phyloP scores from a whole-genome alignment of 192 early-diverging fungal species.

The Rhizophlyctis rosea region DNA sequence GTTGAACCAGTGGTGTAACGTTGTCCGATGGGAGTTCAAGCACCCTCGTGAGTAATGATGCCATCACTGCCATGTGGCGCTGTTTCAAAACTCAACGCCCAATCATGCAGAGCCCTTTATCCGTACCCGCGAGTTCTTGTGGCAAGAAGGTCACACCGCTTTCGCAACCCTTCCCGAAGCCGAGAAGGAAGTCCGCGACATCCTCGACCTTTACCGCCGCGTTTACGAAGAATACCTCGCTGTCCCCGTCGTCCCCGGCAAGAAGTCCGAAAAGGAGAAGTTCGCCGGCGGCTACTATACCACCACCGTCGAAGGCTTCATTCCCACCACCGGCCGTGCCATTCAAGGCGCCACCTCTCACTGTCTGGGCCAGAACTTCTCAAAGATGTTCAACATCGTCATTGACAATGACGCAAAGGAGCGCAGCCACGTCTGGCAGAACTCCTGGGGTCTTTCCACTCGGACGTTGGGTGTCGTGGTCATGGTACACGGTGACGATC shows the following conservation, averaged over 20 bases:
- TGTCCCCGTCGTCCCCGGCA: slow-evolving; percentile 92
- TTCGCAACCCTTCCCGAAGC: slow-evolving; percentile 88
- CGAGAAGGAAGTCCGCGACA: slow-evolving; percentile 79
- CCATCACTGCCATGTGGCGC: slow-evolving; percentile 9
- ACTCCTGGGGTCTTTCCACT: slow-evolving; percentile 98
- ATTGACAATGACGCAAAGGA: slow-evolving; percentile 81
- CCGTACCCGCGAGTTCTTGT: slow-evolving; percentile 98
- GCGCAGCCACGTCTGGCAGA: slow-evolving; percentile 91
- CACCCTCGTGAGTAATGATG: too few species aligned
- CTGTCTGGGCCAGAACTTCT: slow-evolving; percentile 99
- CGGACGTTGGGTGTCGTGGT: slow-evolving; percentile 98
- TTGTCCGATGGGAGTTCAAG: slow-evolving; percentile 99
- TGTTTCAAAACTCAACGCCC: not conserved
- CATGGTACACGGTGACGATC: slow-evolving; percentile 98
- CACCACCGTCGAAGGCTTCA: slow-evolving; percentile 96
- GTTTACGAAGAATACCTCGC: slow-evolving; percentile 97
- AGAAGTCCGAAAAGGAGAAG: slow-evolving; percentile 99
- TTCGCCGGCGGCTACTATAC: slow-evolving; percentile 98
- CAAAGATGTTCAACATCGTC: slow-evolving; percentile 96
- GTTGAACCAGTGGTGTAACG: slow-evolving; percentile 99
- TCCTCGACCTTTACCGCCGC: slow-evolving; percentile 91
- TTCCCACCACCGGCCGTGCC: slow-evolving; percentile 93
- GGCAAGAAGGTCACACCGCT: slow-evolving; percentile 99
- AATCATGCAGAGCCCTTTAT: slow-evolving; percentile 92
- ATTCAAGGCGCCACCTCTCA: slow-evolving; percentile 99